Evolutionary conservation across 768 basidiomycete genomes (phyloP), one percentile per base, ranked within the genome.

Genomic region (Calvatia gigantea): DNA sequence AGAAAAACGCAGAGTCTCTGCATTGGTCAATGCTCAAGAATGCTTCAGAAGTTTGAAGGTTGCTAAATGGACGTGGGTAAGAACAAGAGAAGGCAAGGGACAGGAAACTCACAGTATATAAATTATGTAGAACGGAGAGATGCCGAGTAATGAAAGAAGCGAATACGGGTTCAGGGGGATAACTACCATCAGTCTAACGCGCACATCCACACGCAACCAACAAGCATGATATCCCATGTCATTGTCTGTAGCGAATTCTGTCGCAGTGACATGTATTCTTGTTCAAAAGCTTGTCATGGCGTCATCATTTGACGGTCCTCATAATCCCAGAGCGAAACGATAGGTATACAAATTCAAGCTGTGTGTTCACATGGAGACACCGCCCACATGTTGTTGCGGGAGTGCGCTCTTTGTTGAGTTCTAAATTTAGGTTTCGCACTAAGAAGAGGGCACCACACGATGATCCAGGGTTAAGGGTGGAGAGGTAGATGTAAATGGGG

Each of bases 341-440:
- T 11, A 4, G 19, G 11, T 11, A 23, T 23, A 42, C 25, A 19
- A 42, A 21, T 42, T 42, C 41, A 23, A 42, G 25, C 17, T 23
- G 31, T 50, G 17, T 38, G n/a, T 38, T 52, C 41, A 47, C 60
- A 49, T 54, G 52, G 41, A 28, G 38, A 29, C n/a, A 35, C 25
- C 33, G 39, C 35, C 35, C 58, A 59, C 54, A 47, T 47, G 41
- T 50, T 46, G 37, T 17, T 17, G 19, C 12, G 23, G 41, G 21
- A 21, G 19, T 23, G 41, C 19, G 12, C 25, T 21, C 7, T 3
- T 42, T 8, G 25, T 12, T 25, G 3, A 23, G 8, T 21, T 23
- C 41, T 42, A 42, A 21, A 42, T 42, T 42, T 42, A 42, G 41
- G 21, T 21, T 11, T 6, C 1, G 25, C 19, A 21, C 8, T 23